phyloP scores from a whole-genome alignment of 2,329 filamentous ascomycete genomes.

The Botrytis porri region DNA sequence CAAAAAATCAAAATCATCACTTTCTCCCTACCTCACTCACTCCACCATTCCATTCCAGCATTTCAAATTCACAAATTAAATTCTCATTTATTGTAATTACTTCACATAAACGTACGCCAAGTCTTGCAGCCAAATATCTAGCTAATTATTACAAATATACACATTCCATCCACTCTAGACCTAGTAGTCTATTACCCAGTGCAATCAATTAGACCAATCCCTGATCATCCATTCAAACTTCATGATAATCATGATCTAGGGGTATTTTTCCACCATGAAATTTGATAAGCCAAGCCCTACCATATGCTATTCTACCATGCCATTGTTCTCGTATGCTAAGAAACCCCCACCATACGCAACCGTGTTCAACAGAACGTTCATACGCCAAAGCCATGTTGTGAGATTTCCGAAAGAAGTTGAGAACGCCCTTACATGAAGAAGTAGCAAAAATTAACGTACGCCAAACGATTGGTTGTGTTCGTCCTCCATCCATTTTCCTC shows the following conservation, averaged over 20 bases:
- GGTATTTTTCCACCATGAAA: neutral
- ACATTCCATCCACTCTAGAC: neutral
- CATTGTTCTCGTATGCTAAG: neutral
- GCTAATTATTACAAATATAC: neutral
- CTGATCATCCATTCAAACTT: constrained; percentile 4
- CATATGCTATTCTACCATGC: neutral
- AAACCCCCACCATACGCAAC: neutral
- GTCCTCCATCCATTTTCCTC: neutral
- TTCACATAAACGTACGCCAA: neutral
- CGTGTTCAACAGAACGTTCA: neutral
- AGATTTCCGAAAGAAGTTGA: neutral
- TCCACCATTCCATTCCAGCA: too few species aligned
- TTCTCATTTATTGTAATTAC: neutral
- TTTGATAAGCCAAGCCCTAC: neutral
- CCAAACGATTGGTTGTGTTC: neutral
- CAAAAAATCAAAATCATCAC: neutral
- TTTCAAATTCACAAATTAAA: neutral
- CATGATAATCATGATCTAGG: neutral
- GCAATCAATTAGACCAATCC: neutral
- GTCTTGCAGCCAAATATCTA: neutral
- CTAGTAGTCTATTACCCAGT: neutral
- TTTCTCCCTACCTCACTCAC: neutral
- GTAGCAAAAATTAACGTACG: constrained; percentile 1
- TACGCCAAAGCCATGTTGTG: constrained; percentile 14
- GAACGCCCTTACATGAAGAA: neutral